Base-by-base conservation (phyloP, 2,329 filamentous ascomycete species). In the Ceratocystis alfenasii region DNA sequence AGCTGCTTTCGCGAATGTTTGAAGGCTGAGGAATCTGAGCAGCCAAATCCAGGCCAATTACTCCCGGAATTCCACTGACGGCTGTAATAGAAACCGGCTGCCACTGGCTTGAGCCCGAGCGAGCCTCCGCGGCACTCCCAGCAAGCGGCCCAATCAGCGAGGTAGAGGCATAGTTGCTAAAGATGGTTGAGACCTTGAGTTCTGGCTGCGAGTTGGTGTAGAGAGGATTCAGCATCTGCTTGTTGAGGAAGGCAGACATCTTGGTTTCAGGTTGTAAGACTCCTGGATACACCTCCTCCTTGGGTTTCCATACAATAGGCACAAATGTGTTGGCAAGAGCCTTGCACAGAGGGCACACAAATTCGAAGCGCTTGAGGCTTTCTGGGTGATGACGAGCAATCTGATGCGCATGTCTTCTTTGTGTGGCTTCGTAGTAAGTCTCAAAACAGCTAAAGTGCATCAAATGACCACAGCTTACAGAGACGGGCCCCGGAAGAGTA, bases 371-470 rank as follows among this genome's bases (percentile, higher is more conserved):
- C 22, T 82, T 80, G 1, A 90, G 81, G 65, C 87, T 83, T 74
- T 99, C 95, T 0, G 94, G 94, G 71, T 97, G 94, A 71, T 96
- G 90, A 15, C 94, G 84, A 6, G 94, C 92, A 74, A 99, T 96
- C 74, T 99, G 94, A 71, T 94, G 90, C 22, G 83, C 84, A 73
- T 99, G 95, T 48, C 94, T 84, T 68, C 92, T 83, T 64, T 87
- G 81, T 0, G 90, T 95, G 3, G 93, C 90, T 59, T 89, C 84
- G 69, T 90, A 88, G 72, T 97, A 99, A 50, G 88, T 84, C 72
- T 96, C 91, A 73, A 99, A 99, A 76, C 94, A 99, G 70, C 84
- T 86, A 74, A 89, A 97, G 74, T 99, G 94, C 94, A 99, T 99
- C 72, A 99, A 95, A 74, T 99, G 94, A 2, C 94, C 94, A 75